Evolutionary conservation across 805 yeast genomes (phyloP), one percentile per base, ranked within the genome.

Genomic region (Metschnikowia orientalis): DNA sequence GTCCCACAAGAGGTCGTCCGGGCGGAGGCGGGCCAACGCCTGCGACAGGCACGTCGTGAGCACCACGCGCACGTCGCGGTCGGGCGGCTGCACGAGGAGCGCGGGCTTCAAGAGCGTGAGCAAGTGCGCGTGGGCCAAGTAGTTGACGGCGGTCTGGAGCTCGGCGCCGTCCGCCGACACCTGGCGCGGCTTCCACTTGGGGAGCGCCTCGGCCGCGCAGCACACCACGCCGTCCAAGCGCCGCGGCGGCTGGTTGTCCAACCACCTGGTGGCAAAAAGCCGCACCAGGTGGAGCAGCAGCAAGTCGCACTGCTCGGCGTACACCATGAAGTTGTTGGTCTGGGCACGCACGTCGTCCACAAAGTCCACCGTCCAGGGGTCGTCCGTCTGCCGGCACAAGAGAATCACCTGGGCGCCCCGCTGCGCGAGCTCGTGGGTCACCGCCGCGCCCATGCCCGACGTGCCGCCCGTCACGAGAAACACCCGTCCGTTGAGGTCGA

Each of bases 191-290:
- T 60, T 61, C 13, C 83, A 79, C 28, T 75, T 68, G 0, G 98
- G 97, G 35, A 79, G 63, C 40, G 79, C 68, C 33, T 86, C 89
- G 6, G 85, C 89, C 2, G 97, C 96, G 60, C 88, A 78, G 51
- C 95, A 84, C 1, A 92, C 58, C 18, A 92, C 74, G 36, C 95
- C 95, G 58, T 92, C 99, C 27, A 92, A 65, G 35, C 99, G 61
- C 48, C 99, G 71, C 8, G 96, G 92, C 3, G 96, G 95, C 19
- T 78, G 64, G 51, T 84, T 88, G 56, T 92, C 95, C 38, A 92
- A 68, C 97, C 97, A 92, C 39, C 71, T 78, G 2, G 97, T 89
- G 18, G 96, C 97, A 64, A 92, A 92, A 52, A 79, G 78, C 48
- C 99, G 71, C 8, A 92, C 72, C 2, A 88, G 78, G 51, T 79